These are phyloP conservation scores for Beta macrorhiza DNA, from an alignment of 179 eudicot genomes.

Conservation along the genomic window DNA sequence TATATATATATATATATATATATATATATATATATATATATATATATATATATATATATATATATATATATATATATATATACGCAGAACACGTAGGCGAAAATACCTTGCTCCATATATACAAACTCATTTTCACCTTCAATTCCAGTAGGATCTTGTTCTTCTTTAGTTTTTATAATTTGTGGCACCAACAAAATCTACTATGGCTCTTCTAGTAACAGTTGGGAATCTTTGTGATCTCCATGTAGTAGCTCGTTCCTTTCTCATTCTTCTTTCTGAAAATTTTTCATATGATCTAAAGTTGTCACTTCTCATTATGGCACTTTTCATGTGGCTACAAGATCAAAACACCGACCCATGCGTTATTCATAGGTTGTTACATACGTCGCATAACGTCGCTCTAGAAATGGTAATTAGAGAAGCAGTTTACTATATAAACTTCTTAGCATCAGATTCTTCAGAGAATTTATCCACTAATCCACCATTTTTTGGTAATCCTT, in stretches of 20 bases:
- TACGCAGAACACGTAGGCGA: neutral
- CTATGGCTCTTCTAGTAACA: neutral
- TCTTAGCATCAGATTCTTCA: conserved; percentile 8
- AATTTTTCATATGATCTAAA: conserved; percentile 4
- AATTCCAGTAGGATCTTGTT: neutral
- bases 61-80: neutral
- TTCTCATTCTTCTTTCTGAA: neutral
- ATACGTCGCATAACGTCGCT: neutral
- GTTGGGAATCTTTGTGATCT: neutral
- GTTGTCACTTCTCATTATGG: conserved; percentile 4
- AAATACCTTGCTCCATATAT: neutral
- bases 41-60: no score
- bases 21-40: no score
- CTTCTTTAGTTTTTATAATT: neutral
- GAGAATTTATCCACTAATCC: neutral
- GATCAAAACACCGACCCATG: neutral
- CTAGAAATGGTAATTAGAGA: neutral
- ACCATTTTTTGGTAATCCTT: neutral
- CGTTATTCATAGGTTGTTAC: neutral
- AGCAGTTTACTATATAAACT: conserved; percentile 10
- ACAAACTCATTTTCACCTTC: neutral
- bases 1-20: no score
- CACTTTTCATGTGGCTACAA: conserved; percentile 15
- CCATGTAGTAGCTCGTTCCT: conserved; percentile 3
- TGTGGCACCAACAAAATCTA: neutral